Percentiles rank a stretch among this genome's conserved stretches.
Evolutionary conservation across 2,329 filamentous ascomycete species (phyloP).

Genomic region (Emergomyces africanus): DNA sequence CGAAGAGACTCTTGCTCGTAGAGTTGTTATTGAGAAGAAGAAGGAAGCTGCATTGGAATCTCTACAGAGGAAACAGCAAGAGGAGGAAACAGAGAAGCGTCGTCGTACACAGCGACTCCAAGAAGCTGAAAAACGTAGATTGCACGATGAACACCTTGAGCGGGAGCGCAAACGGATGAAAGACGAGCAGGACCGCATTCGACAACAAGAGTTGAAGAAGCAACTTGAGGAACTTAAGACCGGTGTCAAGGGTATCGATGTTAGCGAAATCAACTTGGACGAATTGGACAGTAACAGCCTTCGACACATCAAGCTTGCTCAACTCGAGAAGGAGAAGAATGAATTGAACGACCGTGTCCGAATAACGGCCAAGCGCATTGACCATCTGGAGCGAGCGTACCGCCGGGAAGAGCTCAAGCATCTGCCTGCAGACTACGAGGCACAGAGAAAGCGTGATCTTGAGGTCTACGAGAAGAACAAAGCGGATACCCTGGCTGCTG

Average conservation of each 20-base stretch:
- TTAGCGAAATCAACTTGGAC: constrained; percentile 59
- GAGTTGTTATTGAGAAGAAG: constrained; percentile 87
- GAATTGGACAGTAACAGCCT: constrained; percentile 82
- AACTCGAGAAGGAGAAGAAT: constrained; percentile 96
- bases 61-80: constrained; percentile 77
- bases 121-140: constrained; percentile 77
- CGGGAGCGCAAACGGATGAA: constrained; percentile 76
- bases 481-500: constrained; percentile 62
- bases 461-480: constrained; percentile 70
- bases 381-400: constrained; percentile 94
- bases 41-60: constrained; percentile 91
- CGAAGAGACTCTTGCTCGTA: constrained; percentile 67
- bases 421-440: constrained; percentile 69
- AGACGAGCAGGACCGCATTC: constrained; percentile 78
- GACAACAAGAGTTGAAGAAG: constrained; percentile 87
- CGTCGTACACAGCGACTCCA: constrained; percentile 76
- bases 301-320: constrained; percentile 85
- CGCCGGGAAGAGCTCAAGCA: constrained; percentile 93
- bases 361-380: constrained; percentile 86
- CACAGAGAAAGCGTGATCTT: constrained; percentile 65
- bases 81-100: constrained; percentile 79
- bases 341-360: constrained; percentile 83
- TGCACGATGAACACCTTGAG: constrained; percentile 84
- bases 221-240: constrained; percentile 85
- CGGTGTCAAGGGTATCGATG: constrained; percentile 66